These are phyloP conservation scores for Leptomonas seymouri DNA, from an alignment of 208 protist genomes.

Conservation along the genomic window DNA sequence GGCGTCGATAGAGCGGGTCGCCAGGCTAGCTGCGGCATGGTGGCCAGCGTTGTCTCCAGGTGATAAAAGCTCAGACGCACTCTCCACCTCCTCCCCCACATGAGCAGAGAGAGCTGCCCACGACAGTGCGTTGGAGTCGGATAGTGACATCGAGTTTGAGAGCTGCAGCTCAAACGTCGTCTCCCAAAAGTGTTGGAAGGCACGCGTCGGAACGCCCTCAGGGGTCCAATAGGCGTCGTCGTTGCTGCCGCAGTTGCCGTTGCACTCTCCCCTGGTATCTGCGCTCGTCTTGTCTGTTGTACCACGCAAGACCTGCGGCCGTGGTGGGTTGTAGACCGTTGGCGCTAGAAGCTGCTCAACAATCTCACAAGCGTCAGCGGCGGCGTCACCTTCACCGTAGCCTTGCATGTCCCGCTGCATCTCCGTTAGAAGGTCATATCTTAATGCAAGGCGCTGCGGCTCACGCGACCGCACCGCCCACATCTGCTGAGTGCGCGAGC, in stretches of 20 bases:
- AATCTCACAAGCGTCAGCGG: background rate
- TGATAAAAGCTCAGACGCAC: background rate
- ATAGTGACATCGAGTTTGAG: no score
- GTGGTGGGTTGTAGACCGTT: slow-evolving; percentile 6
- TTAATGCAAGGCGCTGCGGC: slow-evolving; percentile 10
- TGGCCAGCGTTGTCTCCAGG: background rate
- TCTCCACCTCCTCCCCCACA: background rate
- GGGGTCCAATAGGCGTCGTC: background rate
- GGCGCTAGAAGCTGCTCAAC: slow-evolving; percentile 1
- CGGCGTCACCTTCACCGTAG: no score
- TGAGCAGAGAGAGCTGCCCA: background rate
- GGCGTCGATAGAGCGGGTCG: background rate
- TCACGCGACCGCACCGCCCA: slow-evolving; percentile 27
- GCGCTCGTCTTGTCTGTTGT: no score
- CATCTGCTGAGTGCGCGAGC: slow-evolving; percentile 43
- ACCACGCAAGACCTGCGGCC: background rate
- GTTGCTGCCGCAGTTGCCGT: background rate
- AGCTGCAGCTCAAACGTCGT: slow-evolving; percentile 17
- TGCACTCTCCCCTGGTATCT: no score
- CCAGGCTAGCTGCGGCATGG: no score
- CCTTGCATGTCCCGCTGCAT: background rate
- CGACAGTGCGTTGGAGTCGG: background rate
- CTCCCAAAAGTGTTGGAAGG: slow-evolving; percentile 28
- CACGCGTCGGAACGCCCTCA: slow-evolving; percentile 13
- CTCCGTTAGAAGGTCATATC: slow-evolving; percentile 12